phyloP scores from a whole-genome alignment of 306 rosid genomes.

The Albizia julibrissin region DNA sequence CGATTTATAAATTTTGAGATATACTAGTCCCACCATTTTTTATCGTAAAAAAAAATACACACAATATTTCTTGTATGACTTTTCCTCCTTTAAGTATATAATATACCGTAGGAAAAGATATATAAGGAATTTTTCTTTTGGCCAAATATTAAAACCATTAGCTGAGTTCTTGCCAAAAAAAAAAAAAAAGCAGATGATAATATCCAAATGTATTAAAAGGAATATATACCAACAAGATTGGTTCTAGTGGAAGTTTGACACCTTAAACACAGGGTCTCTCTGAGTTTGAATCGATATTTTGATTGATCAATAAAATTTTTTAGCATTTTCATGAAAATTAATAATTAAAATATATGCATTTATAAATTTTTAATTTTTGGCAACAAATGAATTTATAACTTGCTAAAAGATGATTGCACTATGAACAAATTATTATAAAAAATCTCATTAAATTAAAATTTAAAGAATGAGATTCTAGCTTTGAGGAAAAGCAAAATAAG shows the following conservation, averaged over 20 bases:
- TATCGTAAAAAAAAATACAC: not conserved
- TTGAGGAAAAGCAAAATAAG: constrained; percentile 54
- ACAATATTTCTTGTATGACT: not conserved
- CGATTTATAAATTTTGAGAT: not conserved
- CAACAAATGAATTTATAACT: too few relatives aligned
- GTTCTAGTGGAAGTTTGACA: too few relatives aligned
- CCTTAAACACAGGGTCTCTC: too few relatives aligned
- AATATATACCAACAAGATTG: too few relatives aligned
- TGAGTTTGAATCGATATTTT: not conserved
- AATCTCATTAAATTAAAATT: not conserved
- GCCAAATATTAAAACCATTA: not conserved
- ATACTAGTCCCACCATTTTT: not conserved
- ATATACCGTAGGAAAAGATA: not conserved
- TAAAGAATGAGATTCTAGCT: constrained; percentile 62
- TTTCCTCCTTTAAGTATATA: not conserved
- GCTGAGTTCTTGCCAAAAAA: too few relatives aligned
- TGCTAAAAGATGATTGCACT: too few relatives aligned
- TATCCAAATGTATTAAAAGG: too few relatives aligned
- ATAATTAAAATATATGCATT: too few relatives aligned
- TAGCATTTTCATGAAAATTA: not conserved
- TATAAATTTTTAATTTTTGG: too few relatives aligned
- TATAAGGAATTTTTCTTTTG: not conserved
- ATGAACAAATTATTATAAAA: not conserved
- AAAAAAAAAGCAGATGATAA: too few relatives aligned
- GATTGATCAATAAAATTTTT: not conserved